phyloP scores from a whole-genome alignment of 2,329 filamentous ascomycete genomes.

The Penicillium sp. region DNA sequence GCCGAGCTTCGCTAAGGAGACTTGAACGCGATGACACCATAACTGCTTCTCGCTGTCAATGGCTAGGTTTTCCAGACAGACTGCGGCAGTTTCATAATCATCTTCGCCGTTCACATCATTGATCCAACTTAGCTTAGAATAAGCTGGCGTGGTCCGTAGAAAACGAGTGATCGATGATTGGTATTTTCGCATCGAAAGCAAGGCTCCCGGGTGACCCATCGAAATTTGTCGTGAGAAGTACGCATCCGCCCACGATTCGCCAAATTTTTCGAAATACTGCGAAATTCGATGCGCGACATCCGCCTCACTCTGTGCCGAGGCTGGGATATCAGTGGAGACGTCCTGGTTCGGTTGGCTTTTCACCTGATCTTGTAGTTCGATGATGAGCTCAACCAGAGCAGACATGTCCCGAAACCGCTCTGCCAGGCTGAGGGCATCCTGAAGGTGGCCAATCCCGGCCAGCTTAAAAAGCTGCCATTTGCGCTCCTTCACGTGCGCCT shows the following conservation, averaged over 20 bases:
- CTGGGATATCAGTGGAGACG: conserved; percentile 11
- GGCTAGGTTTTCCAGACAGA: conserved; percentile 70
- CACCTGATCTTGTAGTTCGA: conserved; percentile 43
- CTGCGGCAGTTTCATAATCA: conserved; percentile 72
- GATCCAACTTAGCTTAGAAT: conserved; percentile 87
- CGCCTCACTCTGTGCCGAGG: conserved; percentile 28
- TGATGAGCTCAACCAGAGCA: conserved; percentile 57
- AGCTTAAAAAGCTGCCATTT: conserved; percentile 50
- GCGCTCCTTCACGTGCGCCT: conserved; percentile 44
- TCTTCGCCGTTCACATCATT: conserved; percentile 80
- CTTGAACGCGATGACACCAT: conserved; percentile 91
- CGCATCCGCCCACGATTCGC: conserved; percentile 59
- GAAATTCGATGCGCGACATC: conserved; percentile 42
- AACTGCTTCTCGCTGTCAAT: conserved; percentile 72
- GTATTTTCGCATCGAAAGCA: conserved; percentile 71
- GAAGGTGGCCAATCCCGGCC: conserved; percentile 54
- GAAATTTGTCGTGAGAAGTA: conserved; percentile 78
- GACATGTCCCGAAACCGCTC: conserved; percentile 64
- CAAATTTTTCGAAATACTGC: conserved; percentile 53
- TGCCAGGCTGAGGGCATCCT: conserved; percentile 60
- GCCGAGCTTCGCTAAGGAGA: conserved; percentile 84
- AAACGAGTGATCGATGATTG: conserved; percentile 74
- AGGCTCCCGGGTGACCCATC: conserved; percentile 63
- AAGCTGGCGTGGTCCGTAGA: conserved; percentile 65
- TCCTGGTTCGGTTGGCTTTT: conserved; percentile 25